Percentiles rank a stretch among this genome's conserved stretches.
Evolutionary conservation across 2,329 filamentous ascomycete genomes (phyloP).

Genomic region (Verticillium zaregamsianum): DNA sequence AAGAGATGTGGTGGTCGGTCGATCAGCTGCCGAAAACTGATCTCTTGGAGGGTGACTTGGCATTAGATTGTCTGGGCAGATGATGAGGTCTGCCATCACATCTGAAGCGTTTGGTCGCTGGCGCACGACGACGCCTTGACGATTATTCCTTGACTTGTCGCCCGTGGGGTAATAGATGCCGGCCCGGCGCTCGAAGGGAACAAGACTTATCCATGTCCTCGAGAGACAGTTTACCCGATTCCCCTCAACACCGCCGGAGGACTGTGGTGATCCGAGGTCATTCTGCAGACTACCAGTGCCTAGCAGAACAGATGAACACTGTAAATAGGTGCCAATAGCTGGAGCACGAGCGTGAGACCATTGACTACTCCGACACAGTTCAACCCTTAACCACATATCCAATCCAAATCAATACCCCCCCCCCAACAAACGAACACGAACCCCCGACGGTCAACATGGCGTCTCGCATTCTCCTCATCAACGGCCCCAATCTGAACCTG

Average conservation of each 20-base stretch:
- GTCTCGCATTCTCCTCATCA: slow-evolving; percentile 63
- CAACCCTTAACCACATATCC: background rate
- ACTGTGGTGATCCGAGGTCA: background rate
- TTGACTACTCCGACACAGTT: too few relatives aligned
- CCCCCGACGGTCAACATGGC: slow-evolving; percentile 23
- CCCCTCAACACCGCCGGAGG: background rate
- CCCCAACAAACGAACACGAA: too few relatives aligned
- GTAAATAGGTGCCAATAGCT: background rate
- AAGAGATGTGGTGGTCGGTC: background rate
- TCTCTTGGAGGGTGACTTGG: background rate
- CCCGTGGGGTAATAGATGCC: background rate
- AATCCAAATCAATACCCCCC: background rate
- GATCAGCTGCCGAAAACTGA: background rate
- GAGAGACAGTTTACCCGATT: background rate
- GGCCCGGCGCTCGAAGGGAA: background rate
- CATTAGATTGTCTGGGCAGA: background rate
- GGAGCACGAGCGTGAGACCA: too few relatives aligned
- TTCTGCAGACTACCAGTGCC: background rate
- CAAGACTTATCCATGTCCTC: slow-evolving; percentile 5
- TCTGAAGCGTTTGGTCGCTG: background rate
- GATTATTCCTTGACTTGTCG: background rate
- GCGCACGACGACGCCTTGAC: background rate
- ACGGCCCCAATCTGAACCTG: slow-evolving; percentile 81
- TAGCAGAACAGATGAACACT: background rate
- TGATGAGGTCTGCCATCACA: background rate